Evolutionary conservation across 2,329 filamentous ascomycete species (phyloP).

Genomic region (Aspergillus sp.): DNA sequence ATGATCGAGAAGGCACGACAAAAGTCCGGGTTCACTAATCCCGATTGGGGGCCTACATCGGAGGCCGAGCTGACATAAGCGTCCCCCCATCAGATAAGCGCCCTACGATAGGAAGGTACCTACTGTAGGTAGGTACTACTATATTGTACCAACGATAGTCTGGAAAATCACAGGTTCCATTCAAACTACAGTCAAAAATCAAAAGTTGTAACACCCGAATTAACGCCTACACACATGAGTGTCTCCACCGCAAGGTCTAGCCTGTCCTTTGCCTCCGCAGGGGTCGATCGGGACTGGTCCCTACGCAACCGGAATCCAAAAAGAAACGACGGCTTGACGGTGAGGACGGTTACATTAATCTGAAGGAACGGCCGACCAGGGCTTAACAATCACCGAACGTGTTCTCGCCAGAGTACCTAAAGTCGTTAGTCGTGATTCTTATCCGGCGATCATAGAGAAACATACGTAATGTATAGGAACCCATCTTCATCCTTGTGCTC

Average conservation of each 20-base stretch:
- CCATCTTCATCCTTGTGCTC: conserved; percentile 91
- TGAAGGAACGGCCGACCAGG: conserved; percentile 10
- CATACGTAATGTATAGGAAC: conserved; percentile 95
- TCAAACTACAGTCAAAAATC: background rate
- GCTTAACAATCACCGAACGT: conserved; percentile 68
- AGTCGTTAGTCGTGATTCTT: background rate
- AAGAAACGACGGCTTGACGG: conserved; percentile 11
- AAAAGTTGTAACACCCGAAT: conserved; percentile 13
- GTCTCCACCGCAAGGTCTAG: conserved; percentile 14
- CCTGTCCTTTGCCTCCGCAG: conserved; percentile 12
- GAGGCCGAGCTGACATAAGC: background rate
- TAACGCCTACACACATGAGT: conserved; percentile 22
- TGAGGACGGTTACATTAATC: conserved; percentile 10
- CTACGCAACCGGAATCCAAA: background rate
- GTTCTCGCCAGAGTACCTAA: conserved; percentile 94
- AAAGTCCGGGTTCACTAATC: background rate
- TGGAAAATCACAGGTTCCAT: too few relatives aligned
- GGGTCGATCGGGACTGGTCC: background rate
- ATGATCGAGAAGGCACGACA: background rate
- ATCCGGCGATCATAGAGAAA: conserved; percentile 14
- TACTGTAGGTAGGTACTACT: too few relatives aligned
- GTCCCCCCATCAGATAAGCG: background rate
- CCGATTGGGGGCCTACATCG: background rate
- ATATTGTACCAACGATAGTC: too few relatives aligned
- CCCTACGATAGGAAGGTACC: too few relatives aligned